Evolutionary conservation across 441 rosid species (phyloP).

Genomic region (Theobroma grandiflorum): DNA sequence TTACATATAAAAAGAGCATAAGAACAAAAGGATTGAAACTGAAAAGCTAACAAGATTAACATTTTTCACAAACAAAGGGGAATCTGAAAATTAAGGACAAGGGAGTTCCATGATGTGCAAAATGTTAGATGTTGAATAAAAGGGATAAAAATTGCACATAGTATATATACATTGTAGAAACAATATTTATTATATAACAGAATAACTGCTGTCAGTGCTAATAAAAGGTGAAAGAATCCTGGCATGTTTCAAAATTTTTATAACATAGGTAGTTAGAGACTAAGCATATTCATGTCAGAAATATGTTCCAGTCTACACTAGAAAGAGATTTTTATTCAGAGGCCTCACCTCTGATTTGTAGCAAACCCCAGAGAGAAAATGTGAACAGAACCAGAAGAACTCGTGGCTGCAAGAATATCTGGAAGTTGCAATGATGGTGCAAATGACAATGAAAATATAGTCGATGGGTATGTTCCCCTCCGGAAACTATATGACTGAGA

Average conservation of each 20-base stretch:
- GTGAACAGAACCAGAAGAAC: constrained; percentile 90
- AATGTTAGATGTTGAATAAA: background rate
- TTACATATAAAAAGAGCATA: background rate
- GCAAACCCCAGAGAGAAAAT: constrained; percentile 72
- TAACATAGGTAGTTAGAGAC: background rate
- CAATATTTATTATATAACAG: background rate
- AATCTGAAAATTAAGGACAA: background rate
- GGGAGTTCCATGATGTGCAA: constrained; percentile 7
- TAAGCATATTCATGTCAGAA: constrained; percentile 6
- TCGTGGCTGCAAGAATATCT: constrained; percentile 77
- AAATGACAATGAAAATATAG: constrained; percentile 87
- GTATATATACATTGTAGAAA: constrained; percentile 9
- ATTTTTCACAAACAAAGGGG: constrained; percentile 8
- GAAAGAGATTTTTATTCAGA: background rate
- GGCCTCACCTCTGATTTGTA: constrained; percentile 70
- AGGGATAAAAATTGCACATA: background rate
- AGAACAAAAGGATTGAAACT: background rate
- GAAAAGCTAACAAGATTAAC: background rate
- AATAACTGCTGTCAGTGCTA: background rate
- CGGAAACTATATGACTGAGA: constrained; percentile 82
- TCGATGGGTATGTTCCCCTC: constrained; percentile 84
- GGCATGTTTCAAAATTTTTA: background rate
- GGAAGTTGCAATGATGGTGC: constrained; percentile 76
- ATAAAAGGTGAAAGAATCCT: constrained; percentile 18
- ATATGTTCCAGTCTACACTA: background rate